A percentile compares a stretch with the other conserved stretches of the same genome.
These are phyloP conservation scores for Apophysomyces ossiformis DNA, from an alignment of 371 early-diverging fungal species.

Conservation along the genomic window DNA sequence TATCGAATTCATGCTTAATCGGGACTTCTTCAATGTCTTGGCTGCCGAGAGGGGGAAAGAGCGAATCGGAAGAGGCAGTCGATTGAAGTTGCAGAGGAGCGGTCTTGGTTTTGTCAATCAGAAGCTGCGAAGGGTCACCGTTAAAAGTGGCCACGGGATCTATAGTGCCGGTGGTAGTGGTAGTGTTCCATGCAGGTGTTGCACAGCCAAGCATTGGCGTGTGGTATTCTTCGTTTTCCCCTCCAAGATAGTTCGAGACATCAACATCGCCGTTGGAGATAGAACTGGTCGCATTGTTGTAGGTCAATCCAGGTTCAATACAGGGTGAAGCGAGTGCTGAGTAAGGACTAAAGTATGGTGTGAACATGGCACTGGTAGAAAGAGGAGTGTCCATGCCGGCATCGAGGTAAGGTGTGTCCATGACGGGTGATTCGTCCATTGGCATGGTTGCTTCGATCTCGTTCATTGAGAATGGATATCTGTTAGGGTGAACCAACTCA, in stretches of 20 bases:
- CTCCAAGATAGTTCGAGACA: constrained; percentile 32
- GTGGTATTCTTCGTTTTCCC: constrained; percentile 8
- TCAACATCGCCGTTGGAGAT: constrained; percentile 22
- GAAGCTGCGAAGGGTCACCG: constrained; percentile 6
- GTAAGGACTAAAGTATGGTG: constrained; percentile 39
- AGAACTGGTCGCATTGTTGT: background rate
- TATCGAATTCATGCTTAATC: background rate
- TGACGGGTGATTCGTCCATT: constrained; percentile 30
- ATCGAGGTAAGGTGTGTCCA: constrained; percentile 43
- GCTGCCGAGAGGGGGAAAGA: constrained; percentile 5
- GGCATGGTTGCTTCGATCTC: background rate
- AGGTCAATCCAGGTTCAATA: background rate
- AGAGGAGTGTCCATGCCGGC: constrained; percentile 36
- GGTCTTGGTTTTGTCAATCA: constrained; percentile 5
- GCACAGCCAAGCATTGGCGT: constrained; percentile 1
- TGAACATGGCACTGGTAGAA: constrained; percentile 31
- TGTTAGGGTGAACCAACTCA: background rate
- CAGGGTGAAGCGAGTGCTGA: constrained; percentile 29
- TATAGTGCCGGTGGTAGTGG: background rate
- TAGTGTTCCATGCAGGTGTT: background rate
- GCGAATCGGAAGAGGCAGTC: background rate
- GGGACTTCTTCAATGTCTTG: background rate
- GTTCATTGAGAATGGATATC: background rate
- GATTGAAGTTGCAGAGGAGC: background rate
- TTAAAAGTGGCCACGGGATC: constrained; percentile 1